phyloP scores from a whole-genome alignment of 805 yeast species.

The Candida ulmi region DNA sequence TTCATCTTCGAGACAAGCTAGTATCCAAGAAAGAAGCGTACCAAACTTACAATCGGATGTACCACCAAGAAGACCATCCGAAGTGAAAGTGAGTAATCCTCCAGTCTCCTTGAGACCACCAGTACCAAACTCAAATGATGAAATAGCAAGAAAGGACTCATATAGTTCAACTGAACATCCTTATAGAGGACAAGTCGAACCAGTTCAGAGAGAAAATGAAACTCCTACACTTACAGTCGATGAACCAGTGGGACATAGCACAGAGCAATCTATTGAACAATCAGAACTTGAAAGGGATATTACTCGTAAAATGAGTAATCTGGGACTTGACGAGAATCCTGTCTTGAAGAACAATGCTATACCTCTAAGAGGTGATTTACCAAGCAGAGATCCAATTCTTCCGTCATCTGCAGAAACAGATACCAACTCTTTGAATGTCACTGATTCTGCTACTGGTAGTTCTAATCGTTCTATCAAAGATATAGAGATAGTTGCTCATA shows the following conservation, averaged over 20 bases:
- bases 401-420: too few relatives aligned
- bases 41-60: too few relatives aligned
- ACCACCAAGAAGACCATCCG: too few relatives aligned
- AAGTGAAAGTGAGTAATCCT: too few relatives aligned
- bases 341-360: background rate
- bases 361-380: background rate
- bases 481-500: slow-evolving; percentile 28
- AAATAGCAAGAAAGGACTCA: too few relatives aligned
- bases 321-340: background rate
- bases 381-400: background rate
- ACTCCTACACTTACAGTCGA: background rate
- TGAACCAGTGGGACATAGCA: background rate
- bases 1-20: too few relatives aligned
- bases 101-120: too few relatives aligned
- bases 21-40: too few relatives aligned
- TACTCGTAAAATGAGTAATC: background rate
- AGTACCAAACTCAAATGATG: too few relatives aligned
- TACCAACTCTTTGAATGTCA: background rate
- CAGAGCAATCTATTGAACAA: background rate
- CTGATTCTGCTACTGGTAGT: background rate
- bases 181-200: too few relatives aligned
- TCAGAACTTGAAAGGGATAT: background rate
- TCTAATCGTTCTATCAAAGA: slow-evolving; percentile 16
- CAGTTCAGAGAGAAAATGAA: too few relatives aligned
- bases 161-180: background rate